These are phyloP conservation scores for Fraxinus sp. DNA, from an alignment of 305 asterid genomes.

Conservation along the genomic window DNA sequence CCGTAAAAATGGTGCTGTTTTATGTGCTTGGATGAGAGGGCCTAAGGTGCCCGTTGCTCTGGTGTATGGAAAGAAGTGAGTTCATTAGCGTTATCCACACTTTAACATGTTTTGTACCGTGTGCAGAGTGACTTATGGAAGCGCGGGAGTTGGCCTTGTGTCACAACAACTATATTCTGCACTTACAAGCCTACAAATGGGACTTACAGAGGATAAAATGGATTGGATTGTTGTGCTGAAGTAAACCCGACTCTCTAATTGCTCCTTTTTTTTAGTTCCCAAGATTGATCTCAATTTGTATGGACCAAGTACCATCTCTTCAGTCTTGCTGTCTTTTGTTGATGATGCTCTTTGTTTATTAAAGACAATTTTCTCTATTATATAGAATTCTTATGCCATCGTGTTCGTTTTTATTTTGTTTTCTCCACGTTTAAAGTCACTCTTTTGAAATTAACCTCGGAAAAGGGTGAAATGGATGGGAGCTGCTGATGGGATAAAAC, in stretches of 20 bases:
- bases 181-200: conserved; percentile 87
- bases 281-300: neutral
- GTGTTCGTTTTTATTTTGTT: neutral
- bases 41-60: neutral
- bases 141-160: conserved; percentile 71
- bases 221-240: conserved; percentile 70
- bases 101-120: neutral
- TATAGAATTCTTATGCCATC: neutral
- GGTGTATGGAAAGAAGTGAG: neutral
- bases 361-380: neutral
- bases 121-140: conserved; percentile 70
- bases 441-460: neutral
- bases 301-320: neutral
- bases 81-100: neutral
- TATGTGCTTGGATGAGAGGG: neutral
- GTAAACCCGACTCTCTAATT: conserved; percentile 25
- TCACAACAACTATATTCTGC: conserved; percentile 75
- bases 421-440: neutral
- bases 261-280: neutral
- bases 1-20: neutral
- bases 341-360: neutral
- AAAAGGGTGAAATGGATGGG: neutral
- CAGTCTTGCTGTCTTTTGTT: neutral
- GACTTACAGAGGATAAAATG: conserved; percentile 76
- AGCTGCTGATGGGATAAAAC: neutral